Conservation (phyloP, 176 grass and related monocot genomes). For the Zoysia japonica region DNA sequence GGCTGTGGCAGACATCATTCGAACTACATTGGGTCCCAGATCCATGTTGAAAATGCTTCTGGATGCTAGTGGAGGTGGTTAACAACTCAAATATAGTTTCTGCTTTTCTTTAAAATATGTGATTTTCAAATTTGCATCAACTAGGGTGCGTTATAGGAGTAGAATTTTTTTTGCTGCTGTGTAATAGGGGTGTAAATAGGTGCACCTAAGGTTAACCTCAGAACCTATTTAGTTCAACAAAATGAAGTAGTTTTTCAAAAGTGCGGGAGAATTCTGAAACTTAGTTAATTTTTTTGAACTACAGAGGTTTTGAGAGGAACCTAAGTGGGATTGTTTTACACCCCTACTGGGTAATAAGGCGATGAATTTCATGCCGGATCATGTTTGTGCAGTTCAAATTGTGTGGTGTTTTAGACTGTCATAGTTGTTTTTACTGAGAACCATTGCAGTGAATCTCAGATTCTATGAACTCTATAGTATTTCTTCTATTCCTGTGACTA, state of each 20-base stretch:
- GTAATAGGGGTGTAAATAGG: too few species aligned
- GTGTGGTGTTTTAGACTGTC: neutral
- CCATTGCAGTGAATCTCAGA: neutral
- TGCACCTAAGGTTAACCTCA: too few species aligned
- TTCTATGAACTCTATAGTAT: neutral
- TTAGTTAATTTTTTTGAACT: too few species aligned
- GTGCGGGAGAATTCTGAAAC: too few species aligned
- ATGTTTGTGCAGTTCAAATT: neutral
- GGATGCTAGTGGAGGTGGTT: conserved; percentile 84
- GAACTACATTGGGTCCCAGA: conserved; percentile 90
- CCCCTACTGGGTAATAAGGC: neutral
- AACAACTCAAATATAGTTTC: neutral
- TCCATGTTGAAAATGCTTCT: conserved; percentile 99
- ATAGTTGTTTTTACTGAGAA: neutral
- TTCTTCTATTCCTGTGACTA: neutral
- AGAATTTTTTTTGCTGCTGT: too few species aligned
- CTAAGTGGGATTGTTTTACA: too few species aligned
- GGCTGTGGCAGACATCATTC: conserved; percentile 96
- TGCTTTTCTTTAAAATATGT: neutral
- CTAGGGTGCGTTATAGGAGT: too few species aligned
- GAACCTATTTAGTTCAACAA: too few species aligned
- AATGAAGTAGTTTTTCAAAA: too few species aligned
- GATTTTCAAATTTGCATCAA: too few species aligned
- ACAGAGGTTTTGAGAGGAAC: too few species aligned
- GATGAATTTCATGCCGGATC: neutral